Evolutionary conservation across 2,329 filamentous ascomycete species (phyloP), one percentile per base, ranked within the genome.

Genomic region (Sphaerulina vaccinii): DNA sequence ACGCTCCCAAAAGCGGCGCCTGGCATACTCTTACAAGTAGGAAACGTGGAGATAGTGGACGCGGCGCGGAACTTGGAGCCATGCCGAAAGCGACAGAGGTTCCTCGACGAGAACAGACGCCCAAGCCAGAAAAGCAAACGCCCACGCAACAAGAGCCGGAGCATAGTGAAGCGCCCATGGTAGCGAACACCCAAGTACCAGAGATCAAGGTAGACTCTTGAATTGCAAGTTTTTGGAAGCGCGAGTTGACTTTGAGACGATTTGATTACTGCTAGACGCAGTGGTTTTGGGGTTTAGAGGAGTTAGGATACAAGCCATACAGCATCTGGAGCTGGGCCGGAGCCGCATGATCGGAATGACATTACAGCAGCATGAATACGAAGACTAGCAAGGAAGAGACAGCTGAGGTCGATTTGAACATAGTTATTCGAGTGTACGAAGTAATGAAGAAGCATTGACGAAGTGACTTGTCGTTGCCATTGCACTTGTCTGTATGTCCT

Each of bases 31-130:
- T 88, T 49, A 80, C 83, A 2, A 84, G 87, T 13, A 79, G 88
- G 62, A 91, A 89, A 75, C 76, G 86, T 62, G 86, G 80, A 3
- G 84, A 84, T 63, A 85, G 81, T 62, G 85, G 84, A 9, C 83
- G 84, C 62, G 85, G 85, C 23, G 78, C 87, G 55, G 86, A 95
- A 71, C 71, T 95, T 49, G 81, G 84, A 38, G 78, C 75, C 36
- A 86, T 92, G 51, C 61, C 63, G 3, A 18, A 36, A 39, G 36
- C 45, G 6, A 29, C 32, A 2, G 45, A 49, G 24, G 86, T 91
- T 45, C 58, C 62, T n/a, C 63, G 60, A 49, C 49, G 56, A 13
- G 63, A 65, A 32, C 57, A 57, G 39, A 63, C 60, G 23, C 61
- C 62, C 2, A 64, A 61, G 47, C 56, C 58, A 22, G 64, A 66